Evolutionary conservation across 768 basidiomycete species (phyloP).

Genomic region (Omphalotus guepiniiformis): DNA sequence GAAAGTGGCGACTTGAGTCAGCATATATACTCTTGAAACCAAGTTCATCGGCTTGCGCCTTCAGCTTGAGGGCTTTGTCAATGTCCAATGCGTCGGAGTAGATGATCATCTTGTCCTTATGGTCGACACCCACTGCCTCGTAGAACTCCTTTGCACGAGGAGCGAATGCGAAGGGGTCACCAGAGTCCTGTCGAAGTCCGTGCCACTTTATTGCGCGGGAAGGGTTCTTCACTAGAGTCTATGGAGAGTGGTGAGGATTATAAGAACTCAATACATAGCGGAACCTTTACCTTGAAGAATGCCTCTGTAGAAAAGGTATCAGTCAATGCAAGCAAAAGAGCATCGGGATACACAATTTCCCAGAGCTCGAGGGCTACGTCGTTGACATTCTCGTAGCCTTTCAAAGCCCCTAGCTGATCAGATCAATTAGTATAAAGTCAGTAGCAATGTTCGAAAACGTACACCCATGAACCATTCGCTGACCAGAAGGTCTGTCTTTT

Average conservation of each 20-base stretch:
- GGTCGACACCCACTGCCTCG: conserved; percentile 62
- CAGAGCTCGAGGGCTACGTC: conserved; percentile 74
- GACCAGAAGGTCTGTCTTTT: conserved; percentile 9
- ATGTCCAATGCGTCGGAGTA: conserved; percentile 82
- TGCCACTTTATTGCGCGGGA: conserved; percentile 69
- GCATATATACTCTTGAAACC: conserved; percentile 56
- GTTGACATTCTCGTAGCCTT: conserved; percentile 79
- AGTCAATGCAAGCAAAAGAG: conserved; percentile 74
- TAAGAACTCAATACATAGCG: not conserved
- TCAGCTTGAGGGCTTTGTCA: conserved; percentile 64
- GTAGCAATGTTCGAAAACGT: too few relatives aligned
- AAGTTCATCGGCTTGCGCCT: conserved; percentile 67
- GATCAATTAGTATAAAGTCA: conserved; percentile 3
- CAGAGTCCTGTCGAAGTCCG: conserved; percentile 90
- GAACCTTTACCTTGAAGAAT: conserved; percentile 69
- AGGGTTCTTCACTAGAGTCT: conserved; percentile 53
- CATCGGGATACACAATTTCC: conserved; percentile 68
- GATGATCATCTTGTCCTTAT: conserved; percentile 62
- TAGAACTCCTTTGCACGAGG: conserved; percentile 71
- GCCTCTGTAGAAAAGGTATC: conserved; percentile 90
- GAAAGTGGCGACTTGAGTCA: not conserved
- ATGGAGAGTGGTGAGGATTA: conserved; percentile 26
- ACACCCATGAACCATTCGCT: conserved; percentile 95
- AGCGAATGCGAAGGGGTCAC: conserved; percentile 82
- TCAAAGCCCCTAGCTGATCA: conserved; percentile 58